Conservation (phyloP, 1,284 basidiomycete genomes). For the Exsudoporus floridanus region DNA sequence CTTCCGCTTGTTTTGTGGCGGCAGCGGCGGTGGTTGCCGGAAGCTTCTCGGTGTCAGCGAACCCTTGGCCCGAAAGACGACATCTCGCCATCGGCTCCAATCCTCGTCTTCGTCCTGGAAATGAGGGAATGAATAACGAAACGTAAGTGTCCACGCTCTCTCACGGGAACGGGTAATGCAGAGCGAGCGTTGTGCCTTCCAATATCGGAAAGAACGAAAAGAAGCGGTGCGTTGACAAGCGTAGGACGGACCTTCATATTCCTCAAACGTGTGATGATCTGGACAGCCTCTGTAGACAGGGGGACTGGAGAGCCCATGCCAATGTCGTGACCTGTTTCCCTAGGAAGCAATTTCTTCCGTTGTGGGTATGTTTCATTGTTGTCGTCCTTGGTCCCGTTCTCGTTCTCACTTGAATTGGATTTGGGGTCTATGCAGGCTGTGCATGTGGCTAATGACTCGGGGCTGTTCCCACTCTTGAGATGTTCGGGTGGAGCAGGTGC, state of each 20-base stretch:
- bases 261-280: conserved; percentile 79
- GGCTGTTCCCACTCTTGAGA: conserved; percentile 38
- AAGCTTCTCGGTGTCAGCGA: conserved; percentile 51
- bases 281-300: conserved; percentile 81
- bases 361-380: conserved; percentile 25
- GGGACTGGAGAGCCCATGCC: conserved; percentile 88
- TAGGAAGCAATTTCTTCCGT: conserved; percentile 56
- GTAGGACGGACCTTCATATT: conserved; percentile 69
- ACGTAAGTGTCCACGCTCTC: conserved; percentile 9
- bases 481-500: conserved; percentile 66
- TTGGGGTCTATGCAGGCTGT: conserved; percentile 28
- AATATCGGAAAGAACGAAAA: background rate
- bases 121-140: background rate
- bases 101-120: conserved; percentile 87
- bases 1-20: conserved; percentile 56
- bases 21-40: conserved; percentile 46
- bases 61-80: conserved; percentile 74
- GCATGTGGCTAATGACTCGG: conserved; percentile 33
- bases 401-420: conserved; percentile 2
- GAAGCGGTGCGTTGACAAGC: background rate
- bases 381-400: conserved; percentile 1
- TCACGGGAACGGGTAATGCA: background rate
- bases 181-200: background rate
- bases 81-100: conserved; percentile 87
- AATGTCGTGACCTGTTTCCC: conserved; percentile 83